Evolutionary conservation across 2,329 filamentous ascomycete species (phyloP).

Genomic region (Apiospora marii): DNA sequence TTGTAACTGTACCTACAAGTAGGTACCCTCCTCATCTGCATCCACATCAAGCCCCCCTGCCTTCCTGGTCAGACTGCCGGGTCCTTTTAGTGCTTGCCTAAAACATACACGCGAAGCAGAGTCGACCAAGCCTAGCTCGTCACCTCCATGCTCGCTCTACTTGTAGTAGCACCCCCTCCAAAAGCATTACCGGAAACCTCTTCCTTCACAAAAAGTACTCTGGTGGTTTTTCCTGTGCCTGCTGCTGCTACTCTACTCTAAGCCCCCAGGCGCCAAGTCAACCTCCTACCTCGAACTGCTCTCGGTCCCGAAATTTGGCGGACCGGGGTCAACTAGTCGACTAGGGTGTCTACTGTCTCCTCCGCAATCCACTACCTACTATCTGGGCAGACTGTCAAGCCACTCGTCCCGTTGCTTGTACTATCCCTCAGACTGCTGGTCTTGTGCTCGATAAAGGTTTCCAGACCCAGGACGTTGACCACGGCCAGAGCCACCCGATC

Average conservation of each 20-base stretch:
- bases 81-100: constrained; percentile 24
- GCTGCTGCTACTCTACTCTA: background rate
- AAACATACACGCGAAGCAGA: constrained; percentile 16
- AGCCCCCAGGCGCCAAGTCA: constrained; percentile 3
- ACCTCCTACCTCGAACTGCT: constrained; percentile 13
- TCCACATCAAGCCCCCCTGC: constrained; percentile 11
- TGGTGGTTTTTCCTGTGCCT: background rate
- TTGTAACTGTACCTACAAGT: constrained; percentile 10
- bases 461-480: background rate
- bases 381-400: constrained; percentile 21
- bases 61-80: constrained; percentile 23
- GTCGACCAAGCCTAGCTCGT: constrained; percentile 15
- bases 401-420: constrained; percentile 9
- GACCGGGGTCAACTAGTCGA: constrained; percentile 17
- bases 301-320: constrained; percentile 21
- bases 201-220: background rate
- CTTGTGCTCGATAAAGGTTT: constrained; percentile 5
- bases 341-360: constrained; percentile 17
- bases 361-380: constrained; percentile 22
- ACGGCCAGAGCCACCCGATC: constrained; percentile 5
- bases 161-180: background rate
- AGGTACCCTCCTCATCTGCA: constrained; percentile 3
- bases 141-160: constrained; percentile 1
- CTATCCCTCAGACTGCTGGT: background rate
- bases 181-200: background rate